Evolutionary conservation across 2,329 filamentous ascomycete species (phyloP).

Genomic region (Epichloe glyceriae): DNA sequence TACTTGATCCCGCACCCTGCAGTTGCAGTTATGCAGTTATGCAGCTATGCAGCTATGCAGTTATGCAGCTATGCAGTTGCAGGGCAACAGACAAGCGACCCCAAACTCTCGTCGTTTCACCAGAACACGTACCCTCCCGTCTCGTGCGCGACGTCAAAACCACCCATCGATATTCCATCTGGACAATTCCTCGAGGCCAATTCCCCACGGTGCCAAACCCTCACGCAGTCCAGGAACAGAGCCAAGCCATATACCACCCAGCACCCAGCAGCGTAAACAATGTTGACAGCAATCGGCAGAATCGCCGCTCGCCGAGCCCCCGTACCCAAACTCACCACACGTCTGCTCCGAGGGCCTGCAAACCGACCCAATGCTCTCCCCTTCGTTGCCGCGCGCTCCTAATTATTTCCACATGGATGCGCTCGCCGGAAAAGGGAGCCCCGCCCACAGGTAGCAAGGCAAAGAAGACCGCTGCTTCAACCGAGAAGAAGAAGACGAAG

Average conservation of each 20-base stretch:
- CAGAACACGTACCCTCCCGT: no score
- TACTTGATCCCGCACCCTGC: neutral
- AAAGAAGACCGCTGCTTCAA: constrained; percentile 8
- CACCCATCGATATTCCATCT: neutral
- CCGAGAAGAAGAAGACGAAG: constrained; percentile 13
- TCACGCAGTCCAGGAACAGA: neutral
- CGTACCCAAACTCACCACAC: constrained; percentile 10
- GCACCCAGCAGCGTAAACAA: constrained; percentile 11
- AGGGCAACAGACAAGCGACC: no score
- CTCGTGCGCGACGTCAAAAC: no score
- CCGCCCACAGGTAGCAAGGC: constrained; percentile 8
- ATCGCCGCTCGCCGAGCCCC: constrained; percentile 24
- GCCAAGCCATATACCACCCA: neutral
- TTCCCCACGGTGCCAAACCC: neutral
- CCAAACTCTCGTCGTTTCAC: no score
- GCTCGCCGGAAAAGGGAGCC: constrained; percentile 14
- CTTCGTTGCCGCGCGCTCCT: constrained; percentile 10
- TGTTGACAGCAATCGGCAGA: constrained; percentile 30
- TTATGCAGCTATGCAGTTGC: no score
- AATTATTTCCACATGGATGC: constrained; percentile 17
- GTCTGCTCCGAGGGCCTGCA: neutral
- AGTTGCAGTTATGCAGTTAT: no score
- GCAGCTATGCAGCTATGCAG: no score
- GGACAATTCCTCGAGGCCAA: neutral
- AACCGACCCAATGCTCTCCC: constrained; percentile 2